Evolutionary conservation across 2,329 filamentous ascomycete species (phyloP), one percentile per base, ranked within the genome.

Genomic region (Penicillium sp.): DNA sequence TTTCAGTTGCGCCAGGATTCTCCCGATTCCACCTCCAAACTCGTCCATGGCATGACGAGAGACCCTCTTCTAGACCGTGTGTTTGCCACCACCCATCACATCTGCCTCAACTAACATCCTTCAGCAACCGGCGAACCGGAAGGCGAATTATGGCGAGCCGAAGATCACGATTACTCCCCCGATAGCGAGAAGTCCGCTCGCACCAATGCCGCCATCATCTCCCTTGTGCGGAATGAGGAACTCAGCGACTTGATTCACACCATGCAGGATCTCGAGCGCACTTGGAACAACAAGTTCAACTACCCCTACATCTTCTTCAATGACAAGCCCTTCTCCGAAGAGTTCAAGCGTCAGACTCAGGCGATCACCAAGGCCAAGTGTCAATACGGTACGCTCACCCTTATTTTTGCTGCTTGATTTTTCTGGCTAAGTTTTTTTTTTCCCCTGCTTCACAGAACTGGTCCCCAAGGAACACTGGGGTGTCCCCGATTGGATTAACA

Each of bases 231-330:
- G 55, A 99, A 99, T 67, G 85, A 89, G 68, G 94, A 99, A 77
- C 76, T 96, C 25, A 76, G 84, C 20, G 89, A 87, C 42, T 88
- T 99, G 79, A 78, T 97, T 24, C 83, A 87, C 68, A 90, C 91
- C 24, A 99, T 99, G 90, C 75, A 75, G 49, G 92, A 99, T 67
- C 80, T 99, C 54, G 94, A 99, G 76, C 79, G 88, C 60, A 97
- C 92, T 1, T 99, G 92, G 91, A 99, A 99, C 68, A 80, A 84
- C 79, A 99, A 99, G 69, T 99, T 97, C 83, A 99, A 99, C 78
- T 99, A 99, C 69, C 94, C 94, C 0, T 99, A 94, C 90, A 96
- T 91, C 8, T 99, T 99, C 72, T 95, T 99, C 81, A 99, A 99
- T 75, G 92, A 99, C 67, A 86, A 89, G 46, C 89, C 90, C 14